These are phyloP conservation scores for Aspergillus fijiensis DNA, from an alignment of 2,329 filamentous ascomycete species.

Conservation along the genomic window DNA sequence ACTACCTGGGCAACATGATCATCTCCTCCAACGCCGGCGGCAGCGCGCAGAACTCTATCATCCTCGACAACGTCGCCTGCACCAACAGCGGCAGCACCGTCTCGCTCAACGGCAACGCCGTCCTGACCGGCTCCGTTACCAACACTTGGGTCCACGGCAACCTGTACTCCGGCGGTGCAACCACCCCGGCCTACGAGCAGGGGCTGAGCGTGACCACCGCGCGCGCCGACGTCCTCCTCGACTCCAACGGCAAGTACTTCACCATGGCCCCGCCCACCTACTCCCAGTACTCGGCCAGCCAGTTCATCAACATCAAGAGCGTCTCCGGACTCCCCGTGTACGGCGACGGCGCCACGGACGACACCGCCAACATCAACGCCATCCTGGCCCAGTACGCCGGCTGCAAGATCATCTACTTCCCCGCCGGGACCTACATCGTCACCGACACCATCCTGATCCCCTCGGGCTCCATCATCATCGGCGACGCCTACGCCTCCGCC, in stretches of 20 bases:
- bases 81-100: slow-evolving; percentile 28
- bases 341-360: slow-evolving; percentile 44
- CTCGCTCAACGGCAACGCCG: slow-evolving; percentile 22
- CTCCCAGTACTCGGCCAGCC: slow-evolving; percentile 39
- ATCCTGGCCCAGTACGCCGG: slow-evolving; percentile 35
- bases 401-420: slow-evolving; percentile 56
- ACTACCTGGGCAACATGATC: slow-evolving; percentile 14
- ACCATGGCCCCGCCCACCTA: slow-evolving; percentile 46
- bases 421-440: slow-evolving; percentile 55
- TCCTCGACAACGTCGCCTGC: slow-evolving; percentile 31
- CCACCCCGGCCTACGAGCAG: slow-evolving; percentile 25
- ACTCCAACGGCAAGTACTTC: slow-evolving; percentile 39
- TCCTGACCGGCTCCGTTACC: slow-evolving; percentile 20
- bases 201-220: slow-evolving; percentile 30
- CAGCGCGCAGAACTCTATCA: slow-evolving; percentile 32
- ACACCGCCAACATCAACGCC: slow-evolving; percentile 38
- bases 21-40: slow-evolving; percentile 26
- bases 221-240: slow-evolving; percentile 31
- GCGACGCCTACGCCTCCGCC: slow-evolving; percentile 52
- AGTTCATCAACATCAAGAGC: slow-evolving; percentile 50
- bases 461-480: slow-evolving; percentile 52
- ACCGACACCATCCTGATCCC: slow-evolving; percentile 50
- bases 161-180: slow-evolving; percentile 30
- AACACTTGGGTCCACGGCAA: slow-evolving; percentile 38
- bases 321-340: slow-evolving; percentile 42